Conservation (phyloP, 2,329 filamentous ascomycete species). For the Pyricularia pennisetigena region DNA sequence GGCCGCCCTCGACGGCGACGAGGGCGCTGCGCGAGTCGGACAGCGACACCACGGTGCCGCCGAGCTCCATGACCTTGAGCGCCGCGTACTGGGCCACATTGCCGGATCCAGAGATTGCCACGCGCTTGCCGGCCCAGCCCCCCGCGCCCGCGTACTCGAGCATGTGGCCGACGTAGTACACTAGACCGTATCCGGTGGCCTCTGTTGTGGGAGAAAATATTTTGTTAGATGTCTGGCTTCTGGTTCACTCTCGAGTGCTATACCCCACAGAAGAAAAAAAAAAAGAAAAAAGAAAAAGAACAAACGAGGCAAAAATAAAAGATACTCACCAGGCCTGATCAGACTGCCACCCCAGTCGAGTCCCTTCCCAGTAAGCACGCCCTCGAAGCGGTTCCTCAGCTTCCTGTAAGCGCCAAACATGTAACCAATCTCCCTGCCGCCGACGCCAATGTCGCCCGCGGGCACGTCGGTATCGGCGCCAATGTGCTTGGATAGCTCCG, state of each 20-base stretch:
- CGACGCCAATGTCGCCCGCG: constrained; percentile 93
- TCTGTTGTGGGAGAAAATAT: constrained; percentile 34
- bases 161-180: constrained; percentile 97
- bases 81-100: constrained; percentile 98
- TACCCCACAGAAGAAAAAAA: not conserved
- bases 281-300: not conserved
- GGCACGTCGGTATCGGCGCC: constrained; percentile 93
- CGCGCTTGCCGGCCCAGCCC: constrained; percentile 80
- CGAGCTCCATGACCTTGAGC: constrained; percentile 92
- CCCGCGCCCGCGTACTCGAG: constrained; percentile 83
- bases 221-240: not conserved
- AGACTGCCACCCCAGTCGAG: constrained; percentile 84
- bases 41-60: constrained; percentile 82
- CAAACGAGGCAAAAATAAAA: not conserved
- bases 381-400: constrained; percentile 85
- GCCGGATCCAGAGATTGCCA: constrained; percentile 91
- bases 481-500: constrained; percentile 90
- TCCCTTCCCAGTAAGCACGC: constrained; percentile 93
- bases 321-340: constrained; percentile 60
- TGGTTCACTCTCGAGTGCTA: not conserved
- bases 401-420: constrained; percentile 91
- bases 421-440: constrained; percentile 84
- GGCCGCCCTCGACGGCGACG: constrained; percentile 55
- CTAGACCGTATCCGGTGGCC: constrained; percentile 91
- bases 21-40: constrained; percentile 86